Conservation (phyloP, 75 land plant species). For the Selaginella tamariscina region DNA sequence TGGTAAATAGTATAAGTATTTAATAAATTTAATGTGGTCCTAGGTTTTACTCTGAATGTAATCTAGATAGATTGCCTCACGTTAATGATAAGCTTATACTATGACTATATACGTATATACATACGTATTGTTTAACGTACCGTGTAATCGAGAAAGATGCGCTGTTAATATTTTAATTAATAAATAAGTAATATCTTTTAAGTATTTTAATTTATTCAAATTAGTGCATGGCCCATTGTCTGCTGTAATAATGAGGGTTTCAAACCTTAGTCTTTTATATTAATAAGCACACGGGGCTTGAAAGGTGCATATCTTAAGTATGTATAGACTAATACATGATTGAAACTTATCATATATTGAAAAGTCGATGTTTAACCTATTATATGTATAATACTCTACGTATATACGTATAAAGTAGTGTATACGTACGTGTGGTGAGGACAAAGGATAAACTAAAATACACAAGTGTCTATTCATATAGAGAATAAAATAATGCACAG, state of each 20-base stretch:
- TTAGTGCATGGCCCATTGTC: too few relatives aligned
- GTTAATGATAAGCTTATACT: background rate
- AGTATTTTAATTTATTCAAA: background rate
- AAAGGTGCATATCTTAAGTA: too few relatives aligned
- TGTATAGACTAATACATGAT: background rate
- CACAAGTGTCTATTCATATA: too few relatives aligned
- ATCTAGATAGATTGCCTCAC: background rate
- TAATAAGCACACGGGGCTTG: too few relatives aligned
- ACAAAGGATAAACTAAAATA: background rate
- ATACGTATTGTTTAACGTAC: background rate
- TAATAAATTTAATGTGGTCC: too few relatives aligned
- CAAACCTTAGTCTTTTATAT: too few relatives aligned
- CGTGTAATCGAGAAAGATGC: background rate
- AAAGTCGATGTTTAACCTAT: background rate
- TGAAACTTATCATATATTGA: background rate
- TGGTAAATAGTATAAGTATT: too few relatives aligned
- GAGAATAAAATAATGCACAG: background rate
- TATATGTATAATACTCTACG: background rate
- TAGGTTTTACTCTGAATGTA: background rate
- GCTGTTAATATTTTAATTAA: background rate
- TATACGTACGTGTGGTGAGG: background rate
- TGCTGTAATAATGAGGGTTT: background rate
- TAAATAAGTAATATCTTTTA: background rate
- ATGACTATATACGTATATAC: background rate
- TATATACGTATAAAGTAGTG: background rate